Conservation (phyloP, 140 eudicot genomes). For the Oenanthe javanica region DNA sequence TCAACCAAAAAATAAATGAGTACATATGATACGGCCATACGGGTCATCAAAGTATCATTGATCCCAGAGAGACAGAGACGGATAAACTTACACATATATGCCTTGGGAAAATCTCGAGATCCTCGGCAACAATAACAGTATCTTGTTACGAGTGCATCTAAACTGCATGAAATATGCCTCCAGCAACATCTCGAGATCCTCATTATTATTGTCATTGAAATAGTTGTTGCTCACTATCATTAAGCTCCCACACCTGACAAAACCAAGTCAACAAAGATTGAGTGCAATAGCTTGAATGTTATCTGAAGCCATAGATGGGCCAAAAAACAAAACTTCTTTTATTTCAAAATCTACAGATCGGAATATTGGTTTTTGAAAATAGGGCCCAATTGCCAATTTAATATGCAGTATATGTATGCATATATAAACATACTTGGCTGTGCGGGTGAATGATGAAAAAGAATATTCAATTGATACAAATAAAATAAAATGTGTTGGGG, state of each 20-base stretch:
- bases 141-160: constrained; percentile 88
- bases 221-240: constrained; percentile 37
- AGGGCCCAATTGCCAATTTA: constrained; percentile 24
- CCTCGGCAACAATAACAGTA: constrained; percentile 16
- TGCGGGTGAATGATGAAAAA: too few relatives aligned
- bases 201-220: constrained; percentile 57
- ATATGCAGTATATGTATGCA: too few relatives aligned
- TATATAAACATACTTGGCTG: too few relatives aligned
- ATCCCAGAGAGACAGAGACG: neutral
- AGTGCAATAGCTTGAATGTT: constrained; percentile 35
- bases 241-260: constrained; percentile 68
- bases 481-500: too few relatives aligned
- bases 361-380: constrained; percentile 47
- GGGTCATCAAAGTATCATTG: neutral
- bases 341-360: constrained; percentile 38
- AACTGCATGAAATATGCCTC: constrained; percentile 98
- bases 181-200: constrained; percentile 92
- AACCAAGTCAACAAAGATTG: constrained; percentile 54
- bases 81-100: constrained; percentile 47
- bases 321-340: too few relatives aligned
- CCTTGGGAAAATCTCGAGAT: neutral
- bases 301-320: constrained; percentile 33
- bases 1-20: neutral
- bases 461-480: too few relatives aligned
- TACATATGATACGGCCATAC: neutral